Base-by-base conservation (phyloP, 2,329 filamentous ascomycete genomes). In the Apiospora aurea region DNA sequence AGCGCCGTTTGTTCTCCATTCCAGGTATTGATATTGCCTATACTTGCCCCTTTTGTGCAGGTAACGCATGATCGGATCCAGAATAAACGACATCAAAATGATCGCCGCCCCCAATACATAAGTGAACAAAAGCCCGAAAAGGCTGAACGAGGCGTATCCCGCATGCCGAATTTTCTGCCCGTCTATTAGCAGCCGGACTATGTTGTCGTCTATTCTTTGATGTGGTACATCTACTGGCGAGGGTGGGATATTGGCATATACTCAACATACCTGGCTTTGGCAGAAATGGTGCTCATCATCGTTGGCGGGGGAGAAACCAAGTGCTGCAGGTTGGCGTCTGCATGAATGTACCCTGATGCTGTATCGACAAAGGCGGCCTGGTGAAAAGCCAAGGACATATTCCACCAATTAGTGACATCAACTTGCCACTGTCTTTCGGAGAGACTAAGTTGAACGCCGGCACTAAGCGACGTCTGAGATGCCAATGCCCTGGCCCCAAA, bases 321-420 rank as follows among this genome's bases (percentile, higher is more conserved):
- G 14, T 16, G 7, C 13, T 70, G 13, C 14, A 47, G 26, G 7
- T 26, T n/a, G 2, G 41, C 21, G 51, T 49, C 18, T 24, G 26
- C 7, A 26, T 11, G 7, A 6, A 1, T 26, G 38, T 7, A 10
- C 13, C 69, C 69, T 6, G 67, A 29, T 4, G 26, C 69, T 3
- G 44, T 51, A 34, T 70, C 16, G 43, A 70, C 38, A 14, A 34
- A 64, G 26, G 10, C 18, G 1, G 51, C 43, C 43, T 70, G 69
- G 13, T 29, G 11, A 26, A 46, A 14, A 38, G 69, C 69, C 5
- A 47, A 43, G 7, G 29, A 24, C 11, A 21, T 51, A 41, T 57
- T 61, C 41, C 43, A 67, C 69, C 57, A 70, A 14, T 70, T 64
- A 2, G 7, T 29, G n/a, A 70, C 69, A 51, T 67, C 69, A 11